Percentiles rank a stretch among this genome's conserved stretches.
Conservation (phyloP, 106 monocot species). For the Apostasia shenzhenica region DNA sequence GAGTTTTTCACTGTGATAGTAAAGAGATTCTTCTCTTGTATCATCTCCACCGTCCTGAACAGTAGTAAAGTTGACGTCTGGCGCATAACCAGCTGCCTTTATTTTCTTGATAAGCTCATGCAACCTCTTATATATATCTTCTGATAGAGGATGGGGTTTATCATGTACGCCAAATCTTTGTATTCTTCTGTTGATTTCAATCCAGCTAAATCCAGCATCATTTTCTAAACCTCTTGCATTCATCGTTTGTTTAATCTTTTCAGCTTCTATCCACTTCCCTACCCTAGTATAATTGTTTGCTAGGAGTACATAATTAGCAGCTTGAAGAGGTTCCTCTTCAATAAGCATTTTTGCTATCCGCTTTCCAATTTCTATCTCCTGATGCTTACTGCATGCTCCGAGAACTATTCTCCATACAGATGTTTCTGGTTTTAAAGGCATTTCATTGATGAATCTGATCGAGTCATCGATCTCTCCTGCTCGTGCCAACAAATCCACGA, state of each 20-base stretch:
- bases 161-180: constrained; percentile 22
- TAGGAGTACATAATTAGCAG: constrained; percentile 26
- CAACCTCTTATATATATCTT: constrained; percentile 19
- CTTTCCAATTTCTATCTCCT: constrained; percentile 13
- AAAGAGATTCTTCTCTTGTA: constrained; percentile 16
- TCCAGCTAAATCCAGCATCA: constrained; percentile 20
- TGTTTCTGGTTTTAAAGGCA: constrained; percentile 14
- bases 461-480: constrained; percentile 20
- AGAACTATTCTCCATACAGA: constrained; percentile 19
- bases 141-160: constrained; percentile 11
- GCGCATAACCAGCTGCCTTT: constrained; percentile 10
- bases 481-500: constrained; percentile 15
- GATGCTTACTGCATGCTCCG: constrained; percentile 27
- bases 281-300: constrained; percentile 21
- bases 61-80: constrained; percentile 15
- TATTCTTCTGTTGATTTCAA: constrained; percentile 17
- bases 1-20: constrained; percentile 25
- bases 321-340: constrained; percentile 20
- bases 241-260: constrained; percentile 15
- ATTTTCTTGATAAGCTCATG: constrained; percentile 9
- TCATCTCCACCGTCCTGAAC: constrained; percentile 9
- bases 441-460: constrained; percentile 9
- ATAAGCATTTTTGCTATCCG: constrained; percentile 19
- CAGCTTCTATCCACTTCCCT: constrained; percentile 17
- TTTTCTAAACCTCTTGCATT: constrained; percentile 18